Conservation (phyloP, 1,284 basidiomycete genomes). For the Quambalaria eucalypti region DNA sequence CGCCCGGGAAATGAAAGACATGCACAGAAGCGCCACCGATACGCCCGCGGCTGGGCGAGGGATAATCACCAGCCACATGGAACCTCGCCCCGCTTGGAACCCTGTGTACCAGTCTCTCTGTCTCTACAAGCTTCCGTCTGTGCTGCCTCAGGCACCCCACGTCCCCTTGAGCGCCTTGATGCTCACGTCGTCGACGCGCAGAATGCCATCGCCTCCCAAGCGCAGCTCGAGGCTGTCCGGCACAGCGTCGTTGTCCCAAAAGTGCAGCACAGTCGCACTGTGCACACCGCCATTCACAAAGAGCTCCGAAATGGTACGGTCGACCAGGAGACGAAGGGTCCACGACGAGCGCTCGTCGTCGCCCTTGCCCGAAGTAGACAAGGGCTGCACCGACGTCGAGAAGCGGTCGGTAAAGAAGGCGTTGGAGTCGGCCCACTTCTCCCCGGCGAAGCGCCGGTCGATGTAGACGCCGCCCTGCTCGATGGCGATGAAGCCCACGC, state of each 20-base stretch:
- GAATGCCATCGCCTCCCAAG: conserved; percentile 1
- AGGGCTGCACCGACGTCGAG: conserved; percentile 13
- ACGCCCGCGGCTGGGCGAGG: not conserved
- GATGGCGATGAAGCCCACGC: conserved; percentile 25
- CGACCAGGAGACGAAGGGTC: conserved; percentile 32
- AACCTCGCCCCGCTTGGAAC: not conserved
- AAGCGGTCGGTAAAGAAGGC: conserved; percentile 47
- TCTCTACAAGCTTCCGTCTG: not conserved
- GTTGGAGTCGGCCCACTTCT: conserved; percentile 31
- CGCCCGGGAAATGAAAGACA: no score
- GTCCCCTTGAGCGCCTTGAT: not conserved
- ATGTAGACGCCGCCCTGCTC: conserved; percentile 40
- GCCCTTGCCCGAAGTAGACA: conserved; percentile 9
- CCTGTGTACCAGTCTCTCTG: not conserved
- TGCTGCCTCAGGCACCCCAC: not conserved
- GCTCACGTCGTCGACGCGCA: not conserved
- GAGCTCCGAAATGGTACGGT: conserved; percentile 43
- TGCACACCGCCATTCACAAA: conserved; percentile 39
- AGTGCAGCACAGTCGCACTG: conserved; percentile 1
- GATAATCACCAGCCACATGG: not conserved
- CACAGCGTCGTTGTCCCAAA: conserved; percentile 4
- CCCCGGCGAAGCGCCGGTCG: conserved; percentile 41
- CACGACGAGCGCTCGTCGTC: conserved; percentile 14
- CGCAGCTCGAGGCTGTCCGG: not conserved
- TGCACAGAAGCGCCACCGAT: not conserved